Percentiles rank a stretch among this genome's conserved stretches.
Evolutionary conservation across 768 basidiomycete genomes (phyloP).

Genomic region (Paxillus rubicundulus): DNA sequence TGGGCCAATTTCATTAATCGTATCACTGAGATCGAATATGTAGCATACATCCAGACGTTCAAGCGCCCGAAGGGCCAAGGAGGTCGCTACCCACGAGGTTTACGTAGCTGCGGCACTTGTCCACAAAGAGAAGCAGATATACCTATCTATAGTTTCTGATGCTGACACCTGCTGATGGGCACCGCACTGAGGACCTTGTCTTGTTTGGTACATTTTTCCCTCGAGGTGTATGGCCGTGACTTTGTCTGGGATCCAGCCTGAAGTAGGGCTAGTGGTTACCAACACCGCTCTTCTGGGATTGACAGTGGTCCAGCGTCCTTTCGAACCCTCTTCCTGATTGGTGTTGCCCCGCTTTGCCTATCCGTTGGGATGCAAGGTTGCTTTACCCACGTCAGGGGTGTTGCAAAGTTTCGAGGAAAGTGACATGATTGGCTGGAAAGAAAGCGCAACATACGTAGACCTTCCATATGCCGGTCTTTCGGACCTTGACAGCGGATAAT

Average conservation of each 20-base stretch:
- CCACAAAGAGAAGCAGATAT: neutral
- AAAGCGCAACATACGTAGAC: neutral
- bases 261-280: neutral
- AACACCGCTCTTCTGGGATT: slow-evolving; percentile 3
- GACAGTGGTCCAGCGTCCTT: slow-evolving; percentile 1
- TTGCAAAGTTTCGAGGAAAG: slow-evolving; percentile 2
- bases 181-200: neutral
- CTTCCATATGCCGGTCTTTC: neutral
- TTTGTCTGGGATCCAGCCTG: neutral
- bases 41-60: neutral
- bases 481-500: neutral
- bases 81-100: slow-evolving; percentile 6
- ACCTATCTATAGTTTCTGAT: slow-evolving; percentile 6
- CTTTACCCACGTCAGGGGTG: neutral
- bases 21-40: neutral
- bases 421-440: neutral
- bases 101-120: slow-evolving; percentile 8
- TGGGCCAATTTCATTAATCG: neutral
- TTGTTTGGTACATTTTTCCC: slow-evolving; percentile 1
- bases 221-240: slow-evolving; percentile 6
- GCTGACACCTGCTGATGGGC: slow-evolving; percentile 1
- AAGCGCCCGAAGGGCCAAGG: neutral
- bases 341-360: slow-evolving; percentile 5
- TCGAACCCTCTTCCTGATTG: slow-evolving; percentile 2
- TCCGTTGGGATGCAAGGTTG: slow-evolving; percentile 7